A percentile compares a stretch with the other conserved stretches of the same genome.
Conservation (phyloP, 2,329 filamentous ascomycete species). For the Claviceps africana region DNA sequence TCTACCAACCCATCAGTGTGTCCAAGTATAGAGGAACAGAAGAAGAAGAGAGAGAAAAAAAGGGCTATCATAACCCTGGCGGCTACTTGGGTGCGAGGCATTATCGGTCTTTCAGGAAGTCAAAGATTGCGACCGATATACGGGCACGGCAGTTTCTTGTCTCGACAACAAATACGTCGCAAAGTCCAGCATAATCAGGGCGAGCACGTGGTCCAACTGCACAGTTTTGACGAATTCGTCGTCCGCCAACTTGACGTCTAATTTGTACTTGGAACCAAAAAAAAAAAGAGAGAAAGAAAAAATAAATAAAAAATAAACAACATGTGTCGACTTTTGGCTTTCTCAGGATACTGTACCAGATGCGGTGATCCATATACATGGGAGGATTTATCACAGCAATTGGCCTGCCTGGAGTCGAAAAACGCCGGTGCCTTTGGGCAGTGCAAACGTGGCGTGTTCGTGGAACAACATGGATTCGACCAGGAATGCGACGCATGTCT, state of each 20-base stretch:
- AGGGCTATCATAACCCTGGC: background rate
- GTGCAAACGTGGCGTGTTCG: slow-evolving; percentile 25
- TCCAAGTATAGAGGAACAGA: background rate
- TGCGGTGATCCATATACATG: slow-evolving; percentile 27
- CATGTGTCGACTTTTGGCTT: slow-evolving; percentile 35
- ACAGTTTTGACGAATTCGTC: background rate
- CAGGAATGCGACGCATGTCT: slow-evolving; percentile 32
- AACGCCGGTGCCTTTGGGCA: slow-evolving; percentile 31
- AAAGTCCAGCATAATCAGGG: background rate
- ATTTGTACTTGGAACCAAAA: background rate
- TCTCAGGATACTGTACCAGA: slow-evolving; percentile 28
- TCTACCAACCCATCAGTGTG: background rate
- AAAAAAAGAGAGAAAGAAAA: no score
- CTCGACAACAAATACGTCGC: background rate
- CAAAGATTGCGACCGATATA: background rate
- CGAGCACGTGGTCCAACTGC: background rate
- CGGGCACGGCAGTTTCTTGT: background rate
- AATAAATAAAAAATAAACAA: background rate
- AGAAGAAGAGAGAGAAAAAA: background rate
- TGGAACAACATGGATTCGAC: slow-evolving; percentile 31
- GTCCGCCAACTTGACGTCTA: background rate
- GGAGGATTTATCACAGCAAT: slow-evolving; percentile 30
- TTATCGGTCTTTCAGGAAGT: background rate
- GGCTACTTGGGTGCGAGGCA: background rate
- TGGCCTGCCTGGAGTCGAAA: slow-evolving; percentile 35